A percentile compares a stretch with the other conserved stretches of the same genome.
These are phyloP conservation scores for Ophiosphaerella narmari DNA, from an alignment of 2,329 filamentous ascomycete species.

Conservation along the genomic window DNA sequence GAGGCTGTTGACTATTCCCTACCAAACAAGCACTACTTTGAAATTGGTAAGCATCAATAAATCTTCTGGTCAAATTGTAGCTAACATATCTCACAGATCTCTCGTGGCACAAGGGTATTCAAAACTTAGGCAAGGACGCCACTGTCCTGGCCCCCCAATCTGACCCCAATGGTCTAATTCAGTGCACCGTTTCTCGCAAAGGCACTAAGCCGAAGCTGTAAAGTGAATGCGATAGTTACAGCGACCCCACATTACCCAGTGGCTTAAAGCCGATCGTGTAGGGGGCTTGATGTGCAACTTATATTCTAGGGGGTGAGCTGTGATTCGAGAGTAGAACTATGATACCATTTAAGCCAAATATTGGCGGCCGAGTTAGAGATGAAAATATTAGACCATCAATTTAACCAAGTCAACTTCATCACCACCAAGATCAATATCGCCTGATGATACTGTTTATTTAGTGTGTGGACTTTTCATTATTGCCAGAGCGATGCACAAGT, in stretches of 20 bases:
- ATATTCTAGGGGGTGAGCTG: constrained; percentile 10
- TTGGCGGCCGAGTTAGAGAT: constrained; percentile 13
- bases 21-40: constrained; percentile 99
- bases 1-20: constrained; percentile 79
- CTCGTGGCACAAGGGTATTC: constrained; percentile 92
- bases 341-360: constrained; percentile 26
- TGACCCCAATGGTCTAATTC: constrained; percentile 92
- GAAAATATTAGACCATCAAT: background rate
- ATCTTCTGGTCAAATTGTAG: background rate
- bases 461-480: no score
- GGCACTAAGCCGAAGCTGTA: constrained; percentile 51
- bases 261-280: constrained; percentile 17
- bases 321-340: constrained; percentile 31
- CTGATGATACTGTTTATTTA: no score
- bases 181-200: constrained; percentile 79
- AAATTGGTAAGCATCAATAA: constrained; percentile 70
- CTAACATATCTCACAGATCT: constrained; percentile 64
- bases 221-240: constrained; percentile 1
- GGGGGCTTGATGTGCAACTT: constrained; percentile 16
- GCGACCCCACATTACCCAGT: constrained; percentile 8
- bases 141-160: constrained; percentile 95
- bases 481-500: no score
- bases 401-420: no score
- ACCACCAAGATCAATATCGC: no score
- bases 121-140: constrained; percentile 94